Conservation (phyloP, 1,284 basidiomycete genomes). For the Hemileia vastatrix region DNA sequence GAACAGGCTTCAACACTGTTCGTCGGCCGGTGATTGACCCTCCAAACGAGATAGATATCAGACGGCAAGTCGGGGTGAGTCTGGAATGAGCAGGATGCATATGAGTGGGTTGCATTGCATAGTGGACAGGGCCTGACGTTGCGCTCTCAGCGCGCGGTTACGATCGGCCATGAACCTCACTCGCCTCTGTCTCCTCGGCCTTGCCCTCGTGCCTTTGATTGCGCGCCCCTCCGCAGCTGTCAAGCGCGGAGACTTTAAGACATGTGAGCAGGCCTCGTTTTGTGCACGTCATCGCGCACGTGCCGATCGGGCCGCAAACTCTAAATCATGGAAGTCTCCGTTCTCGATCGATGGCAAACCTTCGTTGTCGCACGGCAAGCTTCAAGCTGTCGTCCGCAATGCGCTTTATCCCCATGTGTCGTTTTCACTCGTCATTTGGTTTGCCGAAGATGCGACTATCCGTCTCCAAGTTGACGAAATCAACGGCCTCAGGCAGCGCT, state of each 20-base stretch:
- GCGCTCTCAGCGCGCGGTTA: no score
- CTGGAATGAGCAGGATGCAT: no score
- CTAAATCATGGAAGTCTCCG: constrained; percentile 66
- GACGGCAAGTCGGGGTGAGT: no score
- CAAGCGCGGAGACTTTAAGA: constrained; percentile 72
- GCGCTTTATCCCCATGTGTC: constrained; percentile 68
- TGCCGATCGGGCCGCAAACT: constrained; percentile 46
- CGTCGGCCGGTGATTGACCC: no score
- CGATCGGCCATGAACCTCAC: no score
- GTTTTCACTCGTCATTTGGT: constrained; percentile 67
- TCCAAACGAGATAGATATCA: no score
- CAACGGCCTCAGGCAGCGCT: constrained; percentile 62
- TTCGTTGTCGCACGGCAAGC: constrained; percentile 52
- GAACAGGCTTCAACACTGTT: no score
- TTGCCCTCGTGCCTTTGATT: no score
- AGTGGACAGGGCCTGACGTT: no score
- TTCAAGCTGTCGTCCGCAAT: constrained; percentile 63
- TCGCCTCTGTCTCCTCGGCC: no score
- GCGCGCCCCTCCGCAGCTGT: constrained; percentile 39
- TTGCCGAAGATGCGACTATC: constrained; percentile 73
- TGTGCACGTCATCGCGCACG: constrained; percentile 77
- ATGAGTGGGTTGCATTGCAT: no score
- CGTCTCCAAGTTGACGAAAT: constrained; percentile 78
- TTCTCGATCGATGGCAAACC: constrained; percentile 62
- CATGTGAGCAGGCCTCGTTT: constrained; percentile 77